Base-by-base conservation (phyloP, 208 protist genomes). In the Novymonas esmeraldas region DNA sequence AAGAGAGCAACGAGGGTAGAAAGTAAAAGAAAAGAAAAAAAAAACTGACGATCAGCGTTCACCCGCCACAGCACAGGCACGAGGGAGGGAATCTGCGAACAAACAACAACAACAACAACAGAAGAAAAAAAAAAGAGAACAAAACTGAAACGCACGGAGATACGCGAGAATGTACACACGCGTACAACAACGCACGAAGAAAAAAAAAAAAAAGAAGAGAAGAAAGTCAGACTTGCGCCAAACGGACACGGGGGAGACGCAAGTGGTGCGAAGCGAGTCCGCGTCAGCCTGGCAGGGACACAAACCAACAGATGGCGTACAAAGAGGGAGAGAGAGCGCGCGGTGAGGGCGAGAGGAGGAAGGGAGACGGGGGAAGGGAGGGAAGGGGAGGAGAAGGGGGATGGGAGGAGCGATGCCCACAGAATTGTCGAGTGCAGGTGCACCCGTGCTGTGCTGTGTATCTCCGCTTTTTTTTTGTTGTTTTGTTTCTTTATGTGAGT, bases 121-220 rank as follows among this genome's bases (percentile, higher is more conserved):
- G 38, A n/a, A n/a, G 14, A 6, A 54, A 11, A 34, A n/a, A 33
- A 54, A 2, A 33, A 16, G 22, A 29, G 9, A 31, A 29, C 22
- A 18, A 51, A 18, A 10, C 3, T 51, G 16, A 9, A 14, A 46
- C 5, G 18, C 6, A 46, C 42, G 42, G 18, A 46, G 16, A 46
- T 46, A 46, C 22, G 16, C 0, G 42, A 46, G 42, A 24, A n/a
- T 9, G 42, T 24, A 24, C 5, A 46, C 7, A 22, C 18, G 18
- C 42, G 50, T 34, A 31, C 22, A 20, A 0, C 7, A 14, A 54
- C 20, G n/a, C 10, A 20, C 10, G n/a, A 14, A 56, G 31, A 56
- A 45, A 49, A 13, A 6, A 42, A 18, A n/a, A 51, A 41, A 59
- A 68, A 33, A 41, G 20, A 34, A 49, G 29, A 59, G 22, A 48